Evolutionary conservation across 192 early-diverging fungal genomes (phyloP).

Genomic region (Coemansia sp.): DNA sequence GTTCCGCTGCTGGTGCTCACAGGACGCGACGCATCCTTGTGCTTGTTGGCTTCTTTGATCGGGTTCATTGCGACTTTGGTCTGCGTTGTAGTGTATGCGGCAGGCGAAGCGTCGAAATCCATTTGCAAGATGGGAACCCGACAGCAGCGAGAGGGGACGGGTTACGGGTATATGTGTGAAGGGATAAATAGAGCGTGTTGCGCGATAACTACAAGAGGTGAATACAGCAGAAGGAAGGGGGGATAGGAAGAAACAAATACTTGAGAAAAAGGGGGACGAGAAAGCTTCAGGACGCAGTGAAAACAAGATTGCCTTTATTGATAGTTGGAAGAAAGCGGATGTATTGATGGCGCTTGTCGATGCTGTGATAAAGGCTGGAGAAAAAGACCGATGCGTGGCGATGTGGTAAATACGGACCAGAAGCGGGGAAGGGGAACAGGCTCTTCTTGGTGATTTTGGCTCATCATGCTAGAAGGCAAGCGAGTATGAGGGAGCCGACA

Average conservation of each 20-base stretch:
- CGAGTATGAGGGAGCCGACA: background rate
- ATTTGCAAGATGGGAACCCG: background rate
- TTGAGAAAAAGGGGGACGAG: background rate
- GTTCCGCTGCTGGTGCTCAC: slow-evolving; percentile 48
- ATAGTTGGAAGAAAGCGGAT: background rate
- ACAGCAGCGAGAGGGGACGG: background rate
- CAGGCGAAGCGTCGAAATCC: slow-evolving; percentile 1
- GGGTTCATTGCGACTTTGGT: background rate
- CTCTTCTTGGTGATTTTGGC: background rate
- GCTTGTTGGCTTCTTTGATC: slow-evolving; percentile 9
- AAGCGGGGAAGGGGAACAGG: background rate
- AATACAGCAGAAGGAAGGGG: background rate
- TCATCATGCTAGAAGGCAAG: too few species aligned
- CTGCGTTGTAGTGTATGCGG: background rate
- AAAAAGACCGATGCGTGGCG: too few species aligned
- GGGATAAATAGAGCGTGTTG: background rate
- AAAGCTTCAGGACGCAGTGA: background rate
- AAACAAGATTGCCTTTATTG: background rate
- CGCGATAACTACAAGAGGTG: background rate
- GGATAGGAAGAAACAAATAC: background rate
- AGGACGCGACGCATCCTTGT: slow-evolving; percentile 37
- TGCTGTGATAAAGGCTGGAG: background rate
- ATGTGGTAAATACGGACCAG: too few species aligned
- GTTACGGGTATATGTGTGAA: slow-evolving; percentile 1
- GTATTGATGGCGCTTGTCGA: background rate